Conservation (phyloP, 176 grass and related monocot genomes). For the Paspalum notatum region DNA sequence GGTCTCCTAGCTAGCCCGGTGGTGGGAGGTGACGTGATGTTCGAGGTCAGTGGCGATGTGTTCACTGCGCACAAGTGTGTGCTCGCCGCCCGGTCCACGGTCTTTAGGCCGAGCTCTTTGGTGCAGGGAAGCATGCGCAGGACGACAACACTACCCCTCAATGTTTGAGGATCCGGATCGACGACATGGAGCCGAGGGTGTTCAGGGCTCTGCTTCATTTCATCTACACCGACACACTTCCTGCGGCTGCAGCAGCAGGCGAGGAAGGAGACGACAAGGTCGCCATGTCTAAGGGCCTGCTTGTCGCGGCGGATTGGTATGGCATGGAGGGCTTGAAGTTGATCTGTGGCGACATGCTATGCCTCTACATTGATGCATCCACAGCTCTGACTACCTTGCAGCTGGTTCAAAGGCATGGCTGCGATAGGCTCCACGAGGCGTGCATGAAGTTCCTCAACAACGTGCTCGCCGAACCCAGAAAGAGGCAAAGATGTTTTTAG, state of each 20-base stretch:
- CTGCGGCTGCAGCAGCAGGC: not conserved
- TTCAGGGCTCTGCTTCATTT: conserved; percentile 51
- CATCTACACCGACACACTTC: conserved; percentile 44
- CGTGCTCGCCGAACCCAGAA: not conserved
- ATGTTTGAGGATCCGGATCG: no score
- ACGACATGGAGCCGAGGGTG: conserved; percentile 40
- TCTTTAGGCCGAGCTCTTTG: conserved; percentile 35
- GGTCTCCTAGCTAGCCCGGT: not conserved
- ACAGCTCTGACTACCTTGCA: not conserved
- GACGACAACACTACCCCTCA: no score
- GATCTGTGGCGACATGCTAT: conserved; percentile 25
- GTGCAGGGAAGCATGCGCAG: not conserved
- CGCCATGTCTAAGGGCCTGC: conserved; percentile 36
- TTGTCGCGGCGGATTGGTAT: conserved; percentile 44
- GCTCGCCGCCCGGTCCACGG: conserved; percentile 38
- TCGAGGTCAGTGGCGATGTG: conserved; percentile 22
- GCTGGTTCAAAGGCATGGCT: not conserved
- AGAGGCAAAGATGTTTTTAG: not conserved
- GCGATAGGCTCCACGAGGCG: not conserved
- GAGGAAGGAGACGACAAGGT: not conserved
- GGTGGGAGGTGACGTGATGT: conserved; percentile 12
- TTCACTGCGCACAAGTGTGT: conserved; percentile 33
- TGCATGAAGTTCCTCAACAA: not conserved
- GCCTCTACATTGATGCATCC: not conserved
- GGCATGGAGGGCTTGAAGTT: conserved; percentile 31